phyloP scores from a whole-genome alignment of 306 rosid genomes.

The Fragaria ananassa region DNA sequence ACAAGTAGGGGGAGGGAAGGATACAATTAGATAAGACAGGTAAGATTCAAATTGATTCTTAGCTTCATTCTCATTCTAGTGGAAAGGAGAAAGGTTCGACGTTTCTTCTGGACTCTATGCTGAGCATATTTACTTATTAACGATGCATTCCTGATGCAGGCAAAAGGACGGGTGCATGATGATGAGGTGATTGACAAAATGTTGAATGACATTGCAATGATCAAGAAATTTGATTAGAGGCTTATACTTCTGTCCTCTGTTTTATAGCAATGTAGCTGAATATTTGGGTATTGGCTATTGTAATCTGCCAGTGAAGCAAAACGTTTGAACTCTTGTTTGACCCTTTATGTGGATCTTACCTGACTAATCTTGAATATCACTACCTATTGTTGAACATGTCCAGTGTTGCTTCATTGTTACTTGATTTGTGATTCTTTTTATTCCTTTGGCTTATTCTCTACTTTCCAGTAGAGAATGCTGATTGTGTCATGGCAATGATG shows the following conservation, averaged over 20 bases:
- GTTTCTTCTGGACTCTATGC: background rate
- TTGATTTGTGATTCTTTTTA: background rate
- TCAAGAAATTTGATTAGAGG: slow-evolving; percentile 77
- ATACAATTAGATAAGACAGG: background rate
- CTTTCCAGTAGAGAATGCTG: background rate
- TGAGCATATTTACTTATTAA: background rate
- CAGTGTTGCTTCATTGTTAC: background rate
- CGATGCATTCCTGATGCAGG: slow-evolving; percentile 37
- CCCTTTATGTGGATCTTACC: background rate
- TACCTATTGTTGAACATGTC: background rate
- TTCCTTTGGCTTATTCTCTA: background rate
- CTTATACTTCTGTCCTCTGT: background rate
- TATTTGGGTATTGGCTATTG: background rate
- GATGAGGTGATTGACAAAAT: slow-evolving; percentile 95
- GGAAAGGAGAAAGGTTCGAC: background rate
- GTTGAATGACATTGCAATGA: slow-evolving; percentile 77
- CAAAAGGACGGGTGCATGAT: slow-evolving; percentile 86
- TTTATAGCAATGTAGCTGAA: background rate
- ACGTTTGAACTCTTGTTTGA: background rate
- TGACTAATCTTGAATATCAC: background rate
- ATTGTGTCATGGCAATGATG: background rate
- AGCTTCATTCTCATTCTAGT: background rate
- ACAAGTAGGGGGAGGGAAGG: background rate
- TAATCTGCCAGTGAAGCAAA: background rate
- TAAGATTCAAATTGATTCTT: background rate